A percentile compares a stretch with the other conserved stretches of the same genome.
Evolutionary conservation across 768 basidiomycete genomes (phyloP).

Genomic region (Pleurotus cornucopiae): DNA sequence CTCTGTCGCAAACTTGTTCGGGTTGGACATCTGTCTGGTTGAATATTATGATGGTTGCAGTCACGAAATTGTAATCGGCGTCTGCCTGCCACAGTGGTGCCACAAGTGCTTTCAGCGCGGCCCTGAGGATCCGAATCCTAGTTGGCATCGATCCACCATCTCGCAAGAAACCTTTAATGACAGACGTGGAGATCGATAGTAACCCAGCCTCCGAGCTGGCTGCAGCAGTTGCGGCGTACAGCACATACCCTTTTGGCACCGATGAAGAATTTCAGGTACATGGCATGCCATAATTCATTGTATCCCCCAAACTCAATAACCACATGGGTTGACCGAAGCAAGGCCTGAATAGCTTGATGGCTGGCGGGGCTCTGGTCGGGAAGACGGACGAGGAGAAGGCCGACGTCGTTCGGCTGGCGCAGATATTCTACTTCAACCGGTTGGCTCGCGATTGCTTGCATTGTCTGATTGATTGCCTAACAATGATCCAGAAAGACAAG

Average conservation of each 20-base stretch:
- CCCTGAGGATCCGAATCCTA: too few species aligned
- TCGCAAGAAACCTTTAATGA: background rate
- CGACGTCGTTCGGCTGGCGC: conserved; percentile 46
- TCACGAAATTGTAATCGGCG: background rate
- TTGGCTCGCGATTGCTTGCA: conserved; percentile 14
- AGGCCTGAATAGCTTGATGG: conserved; percentile 57
- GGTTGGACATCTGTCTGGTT: conserved; percentile 25
- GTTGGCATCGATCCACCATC: too few species aligned
- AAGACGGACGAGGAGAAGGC: conserved; percentile 34
- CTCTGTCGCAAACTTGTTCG: conserved; percentile 60
- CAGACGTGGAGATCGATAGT: background rate
- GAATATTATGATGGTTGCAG: background rate
- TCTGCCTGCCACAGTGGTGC: background rate
- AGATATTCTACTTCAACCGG: conserved; percentile 75
- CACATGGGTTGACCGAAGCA: conserved; percentile 38
- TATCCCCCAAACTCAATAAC: conserved; percentile 6
- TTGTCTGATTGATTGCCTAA: background rate
- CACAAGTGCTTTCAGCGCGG: background rate
- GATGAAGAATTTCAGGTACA: conserved; percentile 60
- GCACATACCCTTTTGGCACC: conserved; percentile 45
- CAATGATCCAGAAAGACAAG: conserved; percentile 32
- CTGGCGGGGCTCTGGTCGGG: conserved; percentile 33
- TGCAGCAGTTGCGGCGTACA: conserved; percentile 24
- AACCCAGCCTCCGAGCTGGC: background rate
- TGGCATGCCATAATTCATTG: background rate